Evolutionary conservation across 164 flowering plant species (phyloP).

Genomic region (Umbellularia californica): DNA sequence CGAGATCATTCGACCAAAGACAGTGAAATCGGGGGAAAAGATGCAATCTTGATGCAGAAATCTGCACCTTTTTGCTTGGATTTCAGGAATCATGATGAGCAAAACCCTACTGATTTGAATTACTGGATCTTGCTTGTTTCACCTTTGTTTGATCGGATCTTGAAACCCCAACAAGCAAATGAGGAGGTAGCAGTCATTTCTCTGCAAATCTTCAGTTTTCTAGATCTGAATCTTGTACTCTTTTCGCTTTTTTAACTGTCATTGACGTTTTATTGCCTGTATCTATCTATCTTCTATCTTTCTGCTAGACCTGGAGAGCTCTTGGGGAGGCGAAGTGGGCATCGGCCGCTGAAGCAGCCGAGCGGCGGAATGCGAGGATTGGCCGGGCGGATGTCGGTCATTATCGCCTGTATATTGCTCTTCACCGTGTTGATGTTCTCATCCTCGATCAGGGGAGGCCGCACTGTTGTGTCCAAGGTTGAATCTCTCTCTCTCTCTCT

Average conservation of each 20-base stretch:
- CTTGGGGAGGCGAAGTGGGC: conserved; percentile 28
- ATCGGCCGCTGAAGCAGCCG: conserved; percentile 33
- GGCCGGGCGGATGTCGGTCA: conserved; percentile 28
- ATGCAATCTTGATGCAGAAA: too few species aligned
- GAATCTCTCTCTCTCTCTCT: background rate
- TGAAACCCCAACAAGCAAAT: background rate
- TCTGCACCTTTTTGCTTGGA: too few species aligned
- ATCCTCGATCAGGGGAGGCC: conserved; percentile 11
- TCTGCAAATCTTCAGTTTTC: background rate
- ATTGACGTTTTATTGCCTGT: background rate
- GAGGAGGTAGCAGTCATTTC: background rate
- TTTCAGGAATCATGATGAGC: too few species aligned
- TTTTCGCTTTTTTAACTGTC: background rate
- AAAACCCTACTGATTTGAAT: background rate
- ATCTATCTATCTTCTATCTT: background rate
- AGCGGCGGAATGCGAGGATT: conserved; percentile 24
- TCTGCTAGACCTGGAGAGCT: conserved; percentile 20
- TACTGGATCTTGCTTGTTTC: background rate
- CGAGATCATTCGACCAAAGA: too few species aligned
- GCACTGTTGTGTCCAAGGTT: conserved; percentile 14
- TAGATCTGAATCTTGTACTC: background rate
- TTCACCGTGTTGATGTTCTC: conserved; percentile 37
- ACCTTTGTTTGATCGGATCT: background rate
- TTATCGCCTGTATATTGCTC: conserved; percentile 27
- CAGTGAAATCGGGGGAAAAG: too few species aligned